Evolutionary conservation across 306 rosid genomes (phyloP), one percentile per base, ranked within the genome.

Genomic region (Sophora flavescens): DNA sequence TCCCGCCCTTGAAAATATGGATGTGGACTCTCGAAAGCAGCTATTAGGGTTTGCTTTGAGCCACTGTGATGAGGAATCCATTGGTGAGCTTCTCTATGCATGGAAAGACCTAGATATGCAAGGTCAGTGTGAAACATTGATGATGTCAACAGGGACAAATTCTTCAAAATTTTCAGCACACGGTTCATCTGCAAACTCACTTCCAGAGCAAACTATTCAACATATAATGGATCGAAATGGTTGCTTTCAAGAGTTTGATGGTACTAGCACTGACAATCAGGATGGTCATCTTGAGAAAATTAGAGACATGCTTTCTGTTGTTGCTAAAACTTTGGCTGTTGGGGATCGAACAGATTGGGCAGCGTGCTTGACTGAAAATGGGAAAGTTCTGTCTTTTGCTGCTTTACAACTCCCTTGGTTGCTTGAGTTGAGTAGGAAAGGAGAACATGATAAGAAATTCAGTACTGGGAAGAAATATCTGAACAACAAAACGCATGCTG

Each of bases 81-180:
- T 92, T 61, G 85, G 92, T 63, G 99, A 92, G 89, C 89, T 95
- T 86, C 93, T 95, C 65, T 78, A 87, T 76, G 96, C 93, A 32
- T 92, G 99, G 99, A 92, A 95, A 84, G 99, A 95, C 79, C 86
- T 92, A 62, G 99, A 95, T 86, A 85, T 95, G 91, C 98, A 90
- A 84, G 98, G 93, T 70, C 97, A 89, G 78, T 95, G 93, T 81
- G 93, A 89, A 80, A 84, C 79, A 74, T 77, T 95, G 81, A 83
- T 83, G 86, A 80, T 68, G 80, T 84, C 78, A 70, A 80, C 92
- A 13, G 89, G 89, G 60, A 82, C 86, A 76, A 79, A 66, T 66
- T 76, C 88, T 84, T 87, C 93, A 52, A 69, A 79, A 8, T 84
- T 87, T 71, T 84, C 91, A 59, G 68, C 73, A 65, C 87, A 81